Conservation (phyloP, 176 grass and related monocot genomes). For the Pharus latifolius region DNA sequence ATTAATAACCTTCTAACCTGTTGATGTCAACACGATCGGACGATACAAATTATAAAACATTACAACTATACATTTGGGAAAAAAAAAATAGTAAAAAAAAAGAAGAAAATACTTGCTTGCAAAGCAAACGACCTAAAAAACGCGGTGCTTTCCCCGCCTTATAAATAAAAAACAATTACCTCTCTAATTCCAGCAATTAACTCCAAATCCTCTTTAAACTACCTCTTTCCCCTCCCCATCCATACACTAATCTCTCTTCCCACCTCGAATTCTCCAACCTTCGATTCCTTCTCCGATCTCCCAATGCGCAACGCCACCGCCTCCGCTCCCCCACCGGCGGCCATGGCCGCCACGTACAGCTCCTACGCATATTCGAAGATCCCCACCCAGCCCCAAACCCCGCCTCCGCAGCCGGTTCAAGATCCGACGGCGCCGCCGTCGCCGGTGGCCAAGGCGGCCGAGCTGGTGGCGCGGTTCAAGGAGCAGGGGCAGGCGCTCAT, state of each 20-base stretch:
- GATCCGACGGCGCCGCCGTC: constrained; percentile 28
- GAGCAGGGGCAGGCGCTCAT: constrained; percentile 69
- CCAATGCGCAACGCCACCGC: constrained; percentile 14
- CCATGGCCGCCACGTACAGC: constrained; percentile 21
- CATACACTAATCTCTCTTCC: constrained; percentile 2
- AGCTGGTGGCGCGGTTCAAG: constrained; percentile 50
- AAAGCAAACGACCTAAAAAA: background rate
- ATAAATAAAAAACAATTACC: too few species aligned
- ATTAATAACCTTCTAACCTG: too few species aligned
- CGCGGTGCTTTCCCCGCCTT: background rate
- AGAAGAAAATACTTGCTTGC: too few species aligned
- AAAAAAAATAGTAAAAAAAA: too few species aligned
- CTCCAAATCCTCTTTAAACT: background rate
- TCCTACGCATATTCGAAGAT: background rate
- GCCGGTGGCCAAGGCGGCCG: constrained; percentile 32
- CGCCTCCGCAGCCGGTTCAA: constrained; percentile 8
- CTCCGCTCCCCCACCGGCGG: background rate
- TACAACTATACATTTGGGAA: too few species aligned
- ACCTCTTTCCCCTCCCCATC: background rate
- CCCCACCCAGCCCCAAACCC: background rate
- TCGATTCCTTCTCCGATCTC: constrained; percentile 6
- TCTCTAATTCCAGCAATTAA: too few species aligned
- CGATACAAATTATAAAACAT: too few species aligned
- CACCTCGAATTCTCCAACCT: constrained; percentile 1
- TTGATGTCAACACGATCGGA: too few species aligned